phyloP scores from a whole-genome alignment of 371 early-diverging fungal species.

The Batkoa obscura region DNA sequence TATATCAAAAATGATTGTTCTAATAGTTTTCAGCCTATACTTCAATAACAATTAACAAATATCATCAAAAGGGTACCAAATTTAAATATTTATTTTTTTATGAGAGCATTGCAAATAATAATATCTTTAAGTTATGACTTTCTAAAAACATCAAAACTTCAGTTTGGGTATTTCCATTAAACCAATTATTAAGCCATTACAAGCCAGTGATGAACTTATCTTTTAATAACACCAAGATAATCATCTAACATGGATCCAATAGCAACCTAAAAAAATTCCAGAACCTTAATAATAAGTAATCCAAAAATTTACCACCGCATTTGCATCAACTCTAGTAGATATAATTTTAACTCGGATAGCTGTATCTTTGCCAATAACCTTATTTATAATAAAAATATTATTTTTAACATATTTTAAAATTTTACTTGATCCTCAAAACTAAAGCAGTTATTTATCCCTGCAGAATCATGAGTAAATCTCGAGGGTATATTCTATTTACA shows the following conservation, averaged over 20 bases:
- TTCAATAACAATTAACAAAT: too few relatives aligned
- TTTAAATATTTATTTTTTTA: too few relatives aligned
- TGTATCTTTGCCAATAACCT: slow-evolving; percentile 72
- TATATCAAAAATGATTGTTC: too few relatives aligned
- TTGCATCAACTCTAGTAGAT: slow-evolving; percentile 84
- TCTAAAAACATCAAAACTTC: too few relatives aligned
- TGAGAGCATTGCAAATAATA: too few relatives aligned
- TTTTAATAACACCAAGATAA: slow-evolving; percentile 52
- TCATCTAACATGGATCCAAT: slow-evolving; percentile 94
- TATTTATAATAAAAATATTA: slow-evolving; percentile 8
- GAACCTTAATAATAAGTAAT: background rate
- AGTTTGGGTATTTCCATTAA: too few relatives aligned
- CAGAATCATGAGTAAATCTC: slow-evolving; percentile 76
- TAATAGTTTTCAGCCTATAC: too few relatives aligned
- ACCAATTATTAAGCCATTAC: too few relatives aligned
- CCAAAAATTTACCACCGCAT: slow-evolving; percentile 56
- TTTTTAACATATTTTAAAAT: slow-evolving; percentile 1
- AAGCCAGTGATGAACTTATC: too few relatives aligned
- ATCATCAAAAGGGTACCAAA: too few relatives aligned
- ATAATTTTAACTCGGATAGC: slow-evolving; percentile 83
- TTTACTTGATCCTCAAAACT: slow-evolving; percentile 60
- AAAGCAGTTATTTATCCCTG: slow-evolving; percentile 69
- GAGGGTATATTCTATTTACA: slow-evolving; percentile 59
- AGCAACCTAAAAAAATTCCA: slow-evolving; percentile 34
- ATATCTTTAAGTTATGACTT: too few relatives aligned